phyloP scores from a whole-genome alignment of 169 alveolate genomes.

The Eimeria praecox region DNA sequence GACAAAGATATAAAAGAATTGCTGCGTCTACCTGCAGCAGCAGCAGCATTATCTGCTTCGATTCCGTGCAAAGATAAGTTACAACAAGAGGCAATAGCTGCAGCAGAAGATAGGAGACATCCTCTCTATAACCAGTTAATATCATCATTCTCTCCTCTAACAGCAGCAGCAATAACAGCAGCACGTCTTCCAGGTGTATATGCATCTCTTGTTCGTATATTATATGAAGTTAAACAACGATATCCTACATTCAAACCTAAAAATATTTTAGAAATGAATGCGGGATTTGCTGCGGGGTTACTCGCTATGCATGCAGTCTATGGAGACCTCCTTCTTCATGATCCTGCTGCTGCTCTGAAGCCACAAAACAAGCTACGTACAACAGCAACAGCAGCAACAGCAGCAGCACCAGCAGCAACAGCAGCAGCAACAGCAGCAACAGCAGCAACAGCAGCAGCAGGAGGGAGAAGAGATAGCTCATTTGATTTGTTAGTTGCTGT shows the following conservation, averaged over 20 bases:
- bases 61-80: too few species aligned
- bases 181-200: slow-evolving; percentile 90
- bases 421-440: not conserved
- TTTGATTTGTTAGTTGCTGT: too few species aligned
- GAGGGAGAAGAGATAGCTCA: too few species aligned
- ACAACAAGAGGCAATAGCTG: slow-evolving; percentile 82
- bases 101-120: slow-evolving; percentile 78
- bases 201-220: slow-evolving; percentile 88
- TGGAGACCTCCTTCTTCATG: not conserved
- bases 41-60: too few species aligned
- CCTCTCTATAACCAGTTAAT: slow-evolving; percentile 84
- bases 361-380: not conserved
- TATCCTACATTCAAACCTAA: slow-evolving; percentile 81
- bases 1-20: too few species aligned
- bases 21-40: too few species aligned
- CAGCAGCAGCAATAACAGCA: slow-evolving; percentile 91
- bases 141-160: too few species aligned
- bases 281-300: slow-evolving; percentile 80
- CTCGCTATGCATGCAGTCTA: slow-evolving; percentile 32
- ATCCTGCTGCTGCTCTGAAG: not conserved
- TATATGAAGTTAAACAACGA: slow-evolving; percentile 85
- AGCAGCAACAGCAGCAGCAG: slow-evolving; percentile 26
- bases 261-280: slow-evolving; percentile 64
- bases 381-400: slow-evolving; percentile 11
- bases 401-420: slow-evolving; percentile 10